These are phyloP conservation scores for Saccharomyces kudriavzevii DNA, from an alignment of 805 yeast genomes.

Conservation along the genomic window DNA sequence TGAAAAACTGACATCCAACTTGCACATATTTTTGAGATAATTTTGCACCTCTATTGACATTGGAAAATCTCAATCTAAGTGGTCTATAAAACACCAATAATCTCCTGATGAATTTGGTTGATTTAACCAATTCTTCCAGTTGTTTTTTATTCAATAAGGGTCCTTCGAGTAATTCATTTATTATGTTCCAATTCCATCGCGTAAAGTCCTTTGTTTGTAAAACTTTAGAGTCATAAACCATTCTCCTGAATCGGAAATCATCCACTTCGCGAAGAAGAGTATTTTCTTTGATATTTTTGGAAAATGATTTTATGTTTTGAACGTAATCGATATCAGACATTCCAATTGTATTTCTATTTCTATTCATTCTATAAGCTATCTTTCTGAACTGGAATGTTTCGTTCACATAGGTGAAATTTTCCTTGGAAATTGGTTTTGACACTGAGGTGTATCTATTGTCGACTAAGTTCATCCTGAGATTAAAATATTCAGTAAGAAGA, in stretches of 20 bases:
- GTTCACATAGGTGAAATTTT: constrained; percentile 6
- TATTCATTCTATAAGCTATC: constrained; percentile 33
- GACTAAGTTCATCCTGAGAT: constrained; percentile 43
- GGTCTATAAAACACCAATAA: constrained; percentile 85
- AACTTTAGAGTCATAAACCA: constrained; percentile 63
- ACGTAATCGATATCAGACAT: constrained; percentile 22
- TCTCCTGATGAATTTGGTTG: constrained; percentile 80
- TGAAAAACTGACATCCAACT: constrained; percentile 71
- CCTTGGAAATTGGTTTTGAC: not conserved
- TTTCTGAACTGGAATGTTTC: constrained; percentile 41
- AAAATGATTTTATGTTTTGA: constrained; percentile 16
- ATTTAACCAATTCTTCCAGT: constrained; percentile 67
- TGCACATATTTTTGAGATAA: constrained; percentile 49
- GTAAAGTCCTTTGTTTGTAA: constrained; percentile 68
- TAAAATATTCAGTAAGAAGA: constrained; percentile 54
- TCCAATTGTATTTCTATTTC: constrained; percentile 33
- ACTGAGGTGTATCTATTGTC: constrained; percentile 12
- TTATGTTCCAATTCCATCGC: constrained; percentile 81
- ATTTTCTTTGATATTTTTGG: constrained; percentile 19
- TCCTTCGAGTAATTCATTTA: constrained; percentile 69
- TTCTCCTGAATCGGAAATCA: constrained; percentile 56
- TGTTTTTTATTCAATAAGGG: constrained; percentile 67
- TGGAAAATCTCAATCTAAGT: constrained; percentile 72
- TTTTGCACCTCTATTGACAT: constrained; percentile 39
- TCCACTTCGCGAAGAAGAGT: constrained; percentile 36